phyloP scores from a whole-genome alignment of 768 basidiomycete species.

The Lentinula guzmanii region DNA sequence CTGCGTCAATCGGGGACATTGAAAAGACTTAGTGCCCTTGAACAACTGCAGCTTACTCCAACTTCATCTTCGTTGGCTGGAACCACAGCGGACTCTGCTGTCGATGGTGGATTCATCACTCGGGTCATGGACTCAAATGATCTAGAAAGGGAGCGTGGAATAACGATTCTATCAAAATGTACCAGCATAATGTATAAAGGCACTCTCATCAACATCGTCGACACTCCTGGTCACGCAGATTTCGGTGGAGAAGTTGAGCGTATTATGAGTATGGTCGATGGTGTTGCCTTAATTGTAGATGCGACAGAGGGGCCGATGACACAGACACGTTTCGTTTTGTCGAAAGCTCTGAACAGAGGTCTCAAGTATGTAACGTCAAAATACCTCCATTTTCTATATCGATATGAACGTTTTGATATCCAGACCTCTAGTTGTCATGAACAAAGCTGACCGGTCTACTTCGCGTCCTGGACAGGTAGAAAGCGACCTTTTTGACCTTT shows the following conservation, averaged over 20 bases:
- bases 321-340: slow-evolving; percentile 48
- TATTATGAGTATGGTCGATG: slow-evolving; percentile 56
- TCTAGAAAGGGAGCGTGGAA: slow-evolving; percentile 53
- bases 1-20: slow-evolving; percentile 44
- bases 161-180: slow-evolving; percentile 57
- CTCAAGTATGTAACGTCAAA: slow-evolving; percentile 24
- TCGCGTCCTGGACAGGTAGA: slow-evolving; percentile 41
- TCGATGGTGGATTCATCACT: slow-evolving; percentile 33
- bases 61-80: slow-evolving; percentile 19
- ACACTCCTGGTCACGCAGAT: slow-evolving; percentile 59
- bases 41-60: slow-evolving; percentile 29
- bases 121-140: slow-evolving; percentile 47
- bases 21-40: slow-evolving; percentile 29
- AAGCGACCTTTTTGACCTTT: slow-evolving; percentile 44
- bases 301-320: slow-evolving; percentile 60
- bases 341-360: slow-evolving; percentile 38
- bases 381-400: not conserved
- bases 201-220: slow-evolving; percentile 51
- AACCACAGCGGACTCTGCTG: slow-evolving; percentile 25
- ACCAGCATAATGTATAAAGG: slow-evolving; percentile 45
- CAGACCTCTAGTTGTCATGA: slow-evolving; percentile 45
- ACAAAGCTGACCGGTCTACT: slow-evolving; percentile 41
- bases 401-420: not conserved
- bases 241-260: slow-evolving; percentile 61
- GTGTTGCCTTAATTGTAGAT: slow-evolving; percentile 54